Conservation (phyloP, 2,329 filamentous ascomycete species). For the Paraphoma sp. region DNA sequence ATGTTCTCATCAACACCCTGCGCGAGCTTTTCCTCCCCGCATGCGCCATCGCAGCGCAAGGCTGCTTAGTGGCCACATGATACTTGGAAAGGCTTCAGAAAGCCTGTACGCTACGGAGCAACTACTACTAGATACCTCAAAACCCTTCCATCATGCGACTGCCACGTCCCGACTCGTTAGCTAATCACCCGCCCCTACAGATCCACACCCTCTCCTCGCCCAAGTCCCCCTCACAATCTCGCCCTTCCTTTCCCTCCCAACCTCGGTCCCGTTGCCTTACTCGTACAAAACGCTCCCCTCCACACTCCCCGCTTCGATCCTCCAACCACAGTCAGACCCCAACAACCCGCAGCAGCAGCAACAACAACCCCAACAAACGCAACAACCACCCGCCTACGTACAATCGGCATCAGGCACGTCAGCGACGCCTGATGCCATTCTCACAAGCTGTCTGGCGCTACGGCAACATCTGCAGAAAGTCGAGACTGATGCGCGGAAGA, state of each 20-base stretch:
- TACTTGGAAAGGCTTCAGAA: no score
- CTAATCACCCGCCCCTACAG: conserved; percentile 33
- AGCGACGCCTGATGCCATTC: conserved; percentile 83
- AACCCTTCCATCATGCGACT: neutral
- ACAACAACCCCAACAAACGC: conserved; percentile 74
- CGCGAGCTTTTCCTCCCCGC: neutral
- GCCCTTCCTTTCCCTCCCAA: conserved; percentile 89
- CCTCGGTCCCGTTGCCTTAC: conserved; percentile 90
- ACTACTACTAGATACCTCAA: neutral
- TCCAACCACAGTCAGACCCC: conserved; percentile 50
- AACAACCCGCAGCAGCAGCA: conserved; percentile 48
- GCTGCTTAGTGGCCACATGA: no score
- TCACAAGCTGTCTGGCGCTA: conserved; percentile 79
- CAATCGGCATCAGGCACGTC: conserved; percentile 77
- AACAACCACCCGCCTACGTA: conserved; percentile 72
- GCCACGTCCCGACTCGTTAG: neutral
- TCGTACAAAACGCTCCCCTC: conserved; percentile 92
- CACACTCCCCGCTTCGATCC: conserved; percentile 77
- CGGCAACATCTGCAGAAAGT: conserved; percentile 76
- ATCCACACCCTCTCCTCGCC: conserved; percentile 82
- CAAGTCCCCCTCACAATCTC: conserved; percentile 94
- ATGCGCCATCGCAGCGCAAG: neutral
- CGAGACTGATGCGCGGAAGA: conserved; percentile 70
- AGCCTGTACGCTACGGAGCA: no score
- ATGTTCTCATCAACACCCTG: neutral